Conservation (phyloP, 139 green algal species). For the Dunaliella primolecta region DNA sequence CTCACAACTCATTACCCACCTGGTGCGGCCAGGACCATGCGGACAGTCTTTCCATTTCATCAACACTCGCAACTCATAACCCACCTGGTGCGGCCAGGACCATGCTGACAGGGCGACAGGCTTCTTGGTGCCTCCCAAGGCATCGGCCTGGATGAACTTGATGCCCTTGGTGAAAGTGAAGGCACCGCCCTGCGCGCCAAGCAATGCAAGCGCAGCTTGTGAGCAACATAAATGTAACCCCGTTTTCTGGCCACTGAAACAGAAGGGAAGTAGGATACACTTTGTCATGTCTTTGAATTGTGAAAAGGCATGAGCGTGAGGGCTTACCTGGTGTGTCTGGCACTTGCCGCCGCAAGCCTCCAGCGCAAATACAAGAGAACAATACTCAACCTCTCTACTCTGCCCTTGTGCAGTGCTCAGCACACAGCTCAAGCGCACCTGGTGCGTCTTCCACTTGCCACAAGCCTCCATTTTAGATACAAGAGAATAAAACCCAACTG, state of each 20-base stretch:
- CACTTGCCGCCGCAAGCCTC: constrained; percentile 35
- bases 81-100: constrained; percentile 40
- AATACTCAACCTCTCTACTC: neutral
- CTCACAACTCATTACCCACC: no score
- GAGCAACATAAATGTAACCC: no score
- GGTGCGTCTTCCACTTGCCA: constrained; percentile 37
- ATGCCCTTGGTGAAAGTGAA: constrained; percentile 33
- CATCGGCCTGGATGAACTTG: constrained; percentile 15
- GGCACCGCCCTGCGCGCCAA: constrained; percentile 40
- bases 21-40: no score
- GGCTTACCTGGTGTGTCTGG: constrained; percentile 41
- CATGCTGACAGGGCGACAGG: constrained; percentile 19
- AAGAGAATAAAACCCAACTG: neutral
- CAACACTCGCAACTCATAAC: no score
- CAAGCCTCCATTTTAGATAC: constrained; percentile 7
- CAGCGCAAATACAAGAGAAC: neutral
- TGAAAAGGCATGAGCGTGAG: no score
- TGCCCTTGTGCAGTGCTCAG: no score
- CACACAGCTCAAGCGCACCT: constrained; percentile 33
- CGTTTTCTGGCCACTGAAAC: no score
- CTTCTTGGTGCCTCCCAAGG: neutral
- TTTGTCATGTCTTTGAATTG: no score
- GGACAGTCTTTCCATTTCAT: no score
- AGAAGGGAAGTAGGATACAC: no score
- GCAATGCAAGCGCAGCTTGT: no score